Evolutionary conservation across 768 basidiomycete genomes (phyloP), one percentile per base, ranked within the genome.

Genomic region (Lepiota venenata): DNA sequence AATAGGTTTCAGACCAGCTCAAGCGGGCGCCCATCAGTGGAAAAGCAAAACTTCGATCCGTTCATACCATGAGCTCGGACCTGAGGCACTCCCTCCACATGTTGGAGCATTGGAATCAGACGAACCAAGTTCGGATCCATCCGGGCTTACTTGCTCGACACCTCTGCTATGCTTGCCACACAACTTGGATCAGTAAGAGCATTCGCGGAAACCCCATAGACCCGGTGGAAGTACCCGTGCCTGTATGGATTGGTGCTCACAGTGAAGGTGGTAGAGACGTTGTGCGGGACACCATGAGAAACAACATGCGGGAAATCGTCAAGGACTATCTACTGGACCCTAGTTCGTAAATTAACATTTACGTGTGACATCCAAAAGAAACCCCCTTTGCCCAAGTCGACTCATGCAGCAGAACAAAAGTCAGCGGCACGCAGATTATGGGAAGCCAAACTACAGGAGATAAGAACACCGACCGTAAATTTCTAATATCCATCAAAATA

Each of bases 1-100:
- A 18, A 22, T 25, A 29, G 5, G 21, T 18, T 25, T 22, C 56
- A 91, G 89, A 47, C 85, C 85, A 21, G 74, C 79, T 2, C 88
- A 89, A 59, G 71, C 66, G 11, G 83, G 79, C 14, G 73, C 87
- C 14, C 84, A 85, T 63, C 81, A 77, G 35, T 92, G 91, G 91
- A 91, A 88, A 64, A 66, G 77, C 0, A 78, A 76, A 32, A 91
- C 88, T 66, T 85, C 91, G 4, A 86, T 91, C 55, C 80, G 85
- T 48, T 77, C 84, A 1, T 77, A 77, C 44, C 60, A 64, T 16
- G 69, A 70, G 25, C 60, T 57, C 16, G 59, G 60, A 0, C 58
- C 64, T n/a, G 63, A 62, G 10, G 56, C 64, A 15, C 57, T 63
- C 21, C 66, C 67, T 12, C 60, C 68, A 16, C 67, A 72, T 58